Conservation (phyloP, 495 filamentous ascomycete species). For the Aspergillus bertholletiae region DNA sequence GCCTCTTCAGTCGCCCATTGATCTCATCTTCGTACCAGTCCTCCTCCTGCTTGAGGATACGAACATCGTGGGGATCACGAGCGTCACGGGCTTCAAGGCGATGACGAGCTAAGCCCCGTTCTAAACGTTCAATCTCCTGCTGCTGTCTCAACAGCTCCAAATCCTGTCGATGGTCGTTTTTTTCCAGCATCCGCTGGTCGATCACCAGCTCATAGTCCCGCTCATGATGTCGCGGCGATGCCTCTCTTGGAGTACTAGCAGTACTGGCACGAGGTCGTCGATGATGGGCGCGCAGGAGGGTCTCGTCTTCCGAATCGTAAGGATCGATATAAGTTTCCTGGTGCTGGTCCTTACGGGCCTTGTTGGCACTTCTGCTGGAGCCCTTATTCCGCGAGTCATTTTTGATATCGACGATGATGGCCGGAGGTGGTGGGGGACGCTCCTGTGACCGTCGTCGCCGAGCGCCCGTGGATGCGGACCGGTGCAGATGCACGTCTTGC, state of each 20-base stretch:
- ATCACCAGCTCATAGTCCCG: conserved; percentile 38
- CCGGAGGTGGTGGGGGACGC: conserved; percentile 12
- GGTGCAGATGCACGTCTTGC: conserved; percentile 25
- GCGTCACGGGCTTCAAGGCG: conserved; percentile 21
- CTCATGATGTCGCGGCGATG: conserved; percentile 11
- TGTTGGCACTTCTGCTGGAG: conserved; percentile 9
- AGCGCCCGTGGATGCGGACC: conserved; percentile 40
- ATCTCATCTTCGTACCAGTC: conserved; percentile 37
- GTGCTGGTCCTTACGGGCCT: conserved; percentile 14
- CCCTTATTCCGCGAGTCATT: conserved; percentile 24
- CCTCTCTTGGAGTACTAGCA: conserved; percentile 13
- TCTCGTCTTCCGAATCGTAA: conserved; percentile 32
- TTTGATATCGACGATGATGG: conserved; percentile 33
- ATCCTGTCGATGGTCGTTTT: conserved; percentile 36
- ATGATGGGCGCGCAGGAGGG: conserved; percentile 15
- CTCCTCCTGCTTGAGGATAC: conserved; percentile 30
- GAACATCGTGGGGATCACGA: conserved; percentile 17
- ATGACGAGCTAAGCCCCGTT: conserved; percentile 39
- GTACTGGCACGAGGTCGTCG: conserved; percentile 19
- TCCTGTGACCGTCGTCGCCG: conserved; percentile 25
- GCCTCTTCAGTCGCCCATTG: conserved; percentile 27
- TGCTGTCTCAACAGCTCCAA: conserved; percentile 38
- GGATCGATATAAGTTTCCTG: conserved; percentile 11
- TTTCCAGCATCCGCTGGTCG: conserved; percentile 35
- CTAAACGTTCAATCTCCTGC: conserved; percentile 42